These are phyloP conservation scores for Sugiyamaella americana DNA, from an alignment of 805 yeast genomes.

Conservation along the genomic window DNA sequence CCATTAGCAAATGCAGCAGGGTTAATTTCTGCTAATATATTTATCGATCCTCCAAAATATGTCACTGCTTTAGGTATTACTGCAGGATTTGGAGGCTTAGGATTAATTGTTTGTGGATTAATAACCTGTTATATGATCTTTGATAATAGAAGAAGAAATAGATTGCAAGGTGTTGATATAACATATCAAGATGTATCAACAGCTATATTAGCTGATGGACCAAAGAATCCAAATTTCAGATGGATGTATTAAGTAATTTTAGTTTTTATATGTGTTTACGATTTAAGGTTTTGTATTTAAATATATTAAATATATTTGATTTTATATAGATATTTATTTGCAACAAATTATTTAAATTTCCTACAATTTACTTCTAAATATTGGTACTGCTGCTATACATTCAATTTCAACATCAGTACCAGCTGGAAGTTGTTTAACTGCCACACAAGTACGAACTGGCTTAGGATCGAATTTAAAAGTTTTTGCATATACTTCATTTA, in stretches of 20 bases:
- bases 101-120: slow-evolving; percentile 31
- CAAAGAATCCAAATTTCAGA: slow-evolving; percentile 40
- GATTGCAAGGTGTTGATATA: slow-evolving; percentile 18
- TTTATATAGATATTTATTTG: no score
- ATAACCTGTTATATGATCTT: slow-evolving; percentile 35
- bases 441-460: slow-evolving; percentile 98
- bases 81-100: slow-evolving; percentile 43
- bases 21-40: slow-evolving; percentile 47
- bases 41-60: slow-evolving; percentile 50
- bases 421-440: slow-evolving; percentile 85
- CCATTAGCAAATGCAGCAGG: slow-evolving; percentile 56
- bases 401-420: slow-evolving; percentile 86
- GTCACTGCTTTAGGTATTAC: slow-evolving; percentile 45
- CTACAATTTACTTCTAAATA: no score
- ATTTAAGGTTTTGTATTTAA: no score
- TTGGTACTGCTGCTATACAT: slow-evolving; percentile 55
- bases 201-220: slow-evolving; percentile 40
- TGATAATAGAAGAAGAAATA: slow-evolving; percentile 36
- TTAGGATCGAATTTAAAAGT: slow-evolving; percentile 28
- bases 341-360: no score
- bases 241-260: slow-evolving; percentile 38
- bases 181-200: slow-evolving; percentile 27
- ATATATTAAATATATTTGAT: no score
- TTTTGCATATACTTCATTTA: slow-evolving; percentile 73
- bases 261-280: no score